Evolutionary conservation across 305 asterid genomes (phyloP).

Genomic region (Euphrasia arctica): DNA sequence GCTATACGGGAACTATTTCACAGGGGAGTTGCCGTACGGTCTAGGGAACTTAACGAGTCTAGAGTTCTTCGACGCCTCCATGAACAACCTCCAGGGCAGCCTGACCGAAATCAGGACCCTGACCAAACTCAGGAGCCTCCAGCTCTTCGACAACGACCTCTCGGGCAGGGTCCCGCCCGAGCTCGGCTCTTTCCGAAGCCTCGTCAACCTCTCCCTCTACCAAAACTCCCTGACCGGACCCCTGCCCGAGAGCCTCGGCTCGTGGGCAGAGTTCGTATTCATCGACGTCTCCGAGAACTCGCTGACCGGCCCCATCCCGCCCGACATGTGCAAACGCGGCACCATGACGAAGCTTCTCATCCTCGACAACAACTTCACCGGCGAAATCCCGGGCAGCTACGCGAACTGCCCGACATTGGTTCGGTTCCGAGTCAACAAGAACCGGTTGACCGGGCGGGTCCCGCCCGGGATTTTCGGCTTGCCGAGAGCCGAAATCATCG

Average conservation of each 20-base stretch:
- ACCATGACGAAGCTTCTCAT: slow-evolving; percentile 52
- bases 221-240: slow-evolving; percentile 58
- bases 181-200: slow-evolving; percentile 61
- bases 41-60: slow-evolving; percentile 59
- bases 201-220: slow-evolving; percentile 64
- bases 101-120: slow-evolving; percentile 52
- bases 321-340: slow-evolving; percentile 79
- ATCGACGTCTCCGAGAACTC: slow-evolving; percentile 75
- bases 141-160: slow-evolving; percentile 57
- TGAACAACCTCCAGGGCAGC: slow-evolving; percentile 53
- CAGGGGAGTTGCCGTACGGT: slow-evolving; percentile 66
- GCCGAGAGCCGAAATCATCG: slow-evolving; percentile 51
- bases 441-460: slow-evolving; percentile 64
- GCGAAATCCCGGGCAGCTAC: slow-evolving; percentile 69
- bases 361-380: slow-evolving; percentile 69
- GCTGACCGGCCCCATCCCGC: slow-evolving; percentile 76
- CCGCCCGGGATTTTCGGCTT: slow-evolving; percentile 81
- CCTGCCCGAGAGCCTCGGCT: slow-evolving; percentile 72
- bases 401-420: slow-evolving; percentile 45
- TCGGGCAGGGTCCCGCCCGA: slow-evolving; percentile 74
- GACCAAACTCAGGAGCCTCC: slow-evolving; percentile 54
- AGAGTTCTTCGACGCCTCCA: slow-evolving; percentile 65
- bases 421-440: slow-evolving; percentile 66
- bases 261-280: slow-evolving; percentile 60
- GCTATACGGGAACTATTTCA: slow-evolving; percentile 47